These are phyloP conservation scores for Chytridium lagenaria DNA, from an alignment of 371 early-diverging fungal species.

Conservation along the genomic window DNA sequence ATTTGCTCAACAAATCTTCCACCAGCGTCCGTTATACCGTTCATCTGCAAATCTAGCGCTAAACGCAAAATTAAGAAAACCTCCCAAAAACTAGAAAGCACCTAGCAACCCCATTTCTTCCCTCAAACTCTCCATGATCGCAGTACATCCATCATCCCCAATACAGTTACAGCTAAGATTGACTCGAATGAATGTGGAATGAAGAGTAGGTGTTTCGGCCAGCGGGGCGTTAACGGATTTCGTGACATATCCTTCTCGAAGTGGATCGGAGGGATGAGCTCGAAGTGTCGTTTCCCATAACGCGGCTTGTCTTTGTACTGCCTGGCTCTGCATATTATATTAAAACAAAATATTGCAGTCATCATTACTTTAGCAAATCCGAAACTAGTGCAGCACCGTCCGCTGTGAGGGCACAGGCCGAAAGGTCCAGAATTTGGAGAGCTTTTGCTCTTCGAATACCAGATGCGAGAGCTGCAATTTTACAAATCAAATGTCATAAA, in stretches of 20 bases:
- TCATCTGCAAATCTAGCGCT: constrained; percentile 44
- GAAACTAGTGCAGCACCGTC: constrained; percentile 35
- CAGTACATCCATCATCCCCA: constrained; percentile 40
- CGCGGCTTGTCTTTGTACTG: constrained; percentile 45
- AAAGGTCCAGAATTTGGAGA: constrained; percentile 34
- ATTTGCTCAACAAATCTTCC: constrained; percentile 41
- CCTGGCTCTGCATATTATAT: constrained; percentile 30
- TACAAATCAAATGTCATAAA: background rate
- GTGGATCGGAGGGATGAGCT: constrained; percentile 30
- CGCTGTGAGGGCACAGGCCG: constrained; percentile 36
- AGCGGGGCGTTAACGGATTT: constrained; percentile 13
- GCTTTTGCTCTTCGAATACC: constrained; percentile 38
- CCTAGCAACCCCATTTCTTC: constrained; percentile 44
- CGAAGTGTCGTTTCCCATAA: constrained; percentile 41
- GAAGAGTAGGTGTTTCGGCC: constrained; percentile 13
- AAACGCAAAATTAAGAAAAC: background rate
- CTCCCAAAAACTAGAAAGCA: background rate
- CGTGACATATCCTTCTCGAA: constrained; percentile 34
- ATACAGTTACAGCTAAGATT: constrained; percentile 41
- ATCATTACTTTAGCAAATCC: constrained; percentile 38
- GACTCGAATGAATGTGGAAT: constrained; percentile 31
- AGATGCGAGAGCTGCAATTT: constrained; percentile 30
- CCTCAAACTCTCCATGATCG: constrained; percentile 35
- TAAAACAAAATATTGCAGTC: background rate
- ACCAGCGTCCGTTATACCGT: constrained; percentile 36